Evolutionary conservation across 306 rosid species (phyloP), one percentile per base, ranked within the genome.

Genomic region (Albizia julibrissin): DNA sequence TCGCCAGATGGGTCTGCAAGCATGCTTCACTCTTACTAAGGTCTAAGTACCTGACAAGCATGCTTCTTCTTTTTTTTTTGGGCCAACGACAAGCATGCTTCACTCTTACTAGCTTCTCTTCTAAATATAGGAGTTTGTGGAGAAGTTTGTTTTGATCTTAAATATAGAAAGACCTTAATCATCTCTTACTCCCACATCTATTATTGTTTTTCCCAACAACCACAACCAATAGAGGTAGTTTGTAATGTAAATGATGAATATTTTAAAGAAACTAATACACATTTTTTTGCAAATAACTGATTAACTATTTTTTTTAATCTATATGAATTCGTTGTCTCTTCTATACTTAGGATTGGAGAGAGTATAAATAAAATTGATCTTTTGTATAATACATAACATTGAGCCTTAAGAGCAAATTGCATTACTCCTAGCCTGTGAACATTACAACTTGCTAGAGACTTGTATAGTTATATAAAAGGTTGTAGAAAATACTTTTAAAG

Each of bases 1-100:
- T 24, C 77, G 81, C 49, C 62, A 47, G 75, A 85, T 34, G 56
- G 81, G 34, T 76, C 87, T 52, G 66, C 27, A 27, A n/a, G n/a
- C n/a, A n/a, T n/a, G n/a, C n/a, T n/a, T n/a, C n/a, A n/a, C n/a
- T n/a, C n/a, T n/a, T n/a, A 8, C 22, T 54, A 21, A 52, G 59
- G 22, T 54, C 26, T 54, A 54, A 54, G 27, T 2, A 54, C 12
- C 26, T 21, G 24, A 21, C 12, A 11, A 37, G 13, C 62, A 56
- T 56, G 39, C 39, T 34, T 34, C 39, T 34, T 34, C 7, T 34
- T 5, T 34, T 34, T 34, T 34, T 34, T 0, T 34, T 5, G 39
- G 39, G 39, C 7, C 39, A 34, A 34, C 8, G 34, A 34, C 39
- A 34, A 34, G 7, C 39, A 34, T 5, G 27, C 12, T n/a, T 7